Evolutionary conservation across 2,329 filamentous ascomycete genomes (phyloP).

Genomic region (Arachnomyces sp.): DNA sequence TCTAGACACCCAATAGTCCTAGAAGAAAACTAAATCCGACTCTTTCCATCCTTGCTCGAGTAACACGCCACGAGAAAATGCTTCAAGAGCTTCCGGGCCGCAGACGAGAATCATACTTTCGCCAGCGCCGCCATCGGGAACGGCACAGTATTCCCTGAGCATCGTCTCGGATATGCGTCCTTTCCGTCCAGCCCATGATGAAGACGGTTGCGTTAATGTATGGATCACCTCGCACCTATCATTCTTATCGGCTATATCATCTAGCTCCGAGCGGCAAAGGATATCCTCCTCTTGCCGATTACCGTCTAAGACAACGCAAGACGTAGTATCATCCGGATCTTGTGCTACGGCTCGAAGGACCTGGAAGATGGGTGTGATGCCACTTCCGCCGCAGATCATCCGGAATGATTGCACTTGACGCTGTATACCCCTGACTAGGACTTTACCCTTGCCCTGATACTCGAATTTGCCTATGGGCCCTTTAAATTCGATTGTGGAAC

Average conservation of each 20-base stretch:
- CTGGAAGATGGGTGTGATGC: constrained; percentile 86
- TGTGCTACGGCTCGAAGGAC: constrained; percentile 67
- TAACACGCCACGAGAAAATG: constrained; percentile 52
- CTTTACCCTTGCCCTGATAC: constrained; percentile 62
- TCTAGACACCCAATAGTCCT: constrained; percentile 9
- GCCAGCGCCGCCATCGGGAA: constrained; percentile 38
- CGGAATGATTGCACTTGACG: constrained; percentile 60
- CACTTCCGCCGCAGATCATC: constrained; percentile 85
- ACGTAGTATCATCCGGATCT: constrained; percentile 56
- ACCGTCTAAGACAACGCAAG: constrained; percentile 67
- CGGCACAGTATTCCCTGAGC: constrained; percentile 48
- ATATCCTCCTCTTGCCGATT: constrained; percentile 75
- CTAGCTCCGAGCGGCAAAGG: constrained; percentile 67
- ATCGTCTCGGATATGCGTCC: constrained; percentile 61
- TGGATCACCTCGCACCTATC: constrained; percentile 58
- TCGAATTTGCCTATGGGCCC: constrained; percentile 81
- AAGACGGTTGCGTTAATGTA: constrained; percentile 57
- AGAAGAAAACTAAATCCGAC: constrained; percentile 71
- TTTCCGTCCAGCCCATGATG: constrained; percentile 59
- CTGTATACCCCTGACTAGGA: constrained; percentile 51
- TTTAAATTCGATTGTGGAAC: constrained; percentile 73
- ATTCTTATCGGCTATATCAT: constrained; percentile 51
- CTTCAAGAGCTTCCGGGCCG: constrained; percentile 69
- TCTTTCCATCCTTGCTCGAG: constrained; percentile 62
- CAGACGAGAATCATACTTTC: constrained; percentile 65